Conservation (phyloP, 495 filamentous ascomycete genomes). For the Penicillium argentinense region DNA sequence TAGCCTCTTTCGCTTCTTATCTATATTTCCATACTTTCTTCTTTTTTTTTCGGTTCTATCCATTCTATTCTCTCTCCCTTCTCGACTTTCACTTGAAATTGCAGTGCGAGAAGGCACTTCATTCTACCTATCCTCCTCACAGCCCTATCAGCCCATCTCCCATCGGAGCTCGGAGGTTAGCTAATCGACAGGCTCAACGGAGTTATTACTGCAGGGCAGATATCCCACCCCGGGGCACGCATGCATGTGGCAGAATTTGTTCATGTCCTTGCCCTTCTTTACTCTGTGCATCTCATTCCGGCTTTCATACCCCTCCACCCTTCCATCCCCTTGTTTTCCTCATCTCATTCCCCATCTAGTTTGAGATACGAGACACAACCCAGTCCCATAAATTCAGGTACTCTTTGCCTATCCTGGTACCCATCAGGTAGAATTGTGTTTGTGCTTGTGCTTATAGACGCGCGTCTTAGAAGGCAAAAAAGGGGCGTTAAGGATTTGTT, state of each 20-base stretch:
- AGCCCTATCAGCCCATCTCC: neutral
- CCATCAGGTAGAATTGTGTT: conserved; percentile 10
- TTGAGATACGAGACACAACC: conserved; percentile 10
- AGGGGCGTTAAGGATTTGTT: neutral
- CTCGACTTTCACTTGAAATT: neutral
- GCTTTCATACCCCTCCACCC: conserved; percentile 1
- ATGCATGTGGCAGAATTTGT: neutral
- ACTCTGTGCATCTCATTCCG: neutral
- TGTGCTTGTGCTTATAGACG: conserved; percentile 1
- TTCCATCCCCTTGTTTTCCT: conserved; percentile 1
- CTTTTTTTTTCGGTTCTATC: conserved; percentile 2
- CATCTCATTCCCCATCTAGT: conserved; percentile 12
- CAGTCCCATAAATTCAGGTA: conserved; percentile 15
- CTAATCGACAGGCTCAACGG: too few species aligned
- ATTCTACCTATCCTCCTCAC: too few species aligned
- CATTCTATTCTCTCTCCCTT: neutral
- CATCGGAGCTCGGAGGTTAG: neutral
- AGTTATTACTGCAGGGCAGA: too few species aligned
- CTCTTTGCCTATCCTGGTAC: conserved; percentile 1
- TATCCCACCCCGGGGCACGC: neutral
- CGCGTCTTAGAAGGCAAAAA: neutral
- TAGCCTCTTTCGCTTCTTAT: conserved; percentile 14
- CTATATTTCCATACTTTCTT: conserved; percentile 4
- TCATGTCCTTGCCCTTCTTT: neutral
- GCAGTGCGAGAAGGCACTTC: neutral